Base-by-base conservation (phyloP, 2,329 filamentous ascomycete genomes). In the Alternaria gaisen region DNA sequence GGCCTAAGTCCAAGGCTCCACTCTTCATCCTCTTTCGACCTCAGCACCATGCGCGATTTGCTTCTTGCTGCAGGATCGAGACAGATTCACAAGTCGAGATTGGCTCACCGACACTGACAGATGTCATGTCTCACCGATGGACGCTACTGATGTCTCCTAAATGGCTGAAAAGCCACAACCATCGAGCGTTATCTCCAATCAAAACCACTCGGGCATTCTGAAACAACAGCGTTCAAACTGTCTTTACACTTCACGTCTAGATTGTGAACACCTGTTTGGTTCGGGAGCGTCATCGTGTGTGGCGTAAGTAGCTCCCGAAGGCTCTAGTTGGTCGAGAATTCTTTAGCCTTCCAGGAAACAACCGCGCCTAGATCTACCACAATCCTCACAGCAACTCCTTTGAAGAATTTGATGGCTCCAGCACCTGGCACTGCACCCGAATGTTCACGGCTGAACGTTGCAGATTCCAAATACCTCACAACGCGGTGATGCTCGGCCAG, bases 21-120 rank as follows among this genome's bases (percentile, higher is more conserved):
- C 46, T 38, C 46, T 16, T 16, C 20, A 38, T 12, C 46, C 46
- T 48, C 46, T 48, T 34, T 48, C 46, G 12, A 32, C 11, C 30
- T 50, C 46, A 50, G 46, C 46, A 38, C 32, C 32, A 36, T 36
- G 46, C 46, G 34, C 46, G 18, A 36, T 38, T 50, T 38, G 32
- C 46, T 36, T 50, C 46, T 50, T 50, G 46, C 46, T 50, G 46
- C 46, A 26, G 30, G 32, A 36, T 36, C 32, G 46, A 50, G 46
- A 50, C 46, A 36, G 18, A 34, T 36, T 34, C 30, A 48, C 12
- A 50, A 16, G 32, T 50, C 32, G 34, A 36, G 46, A 50, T 38
- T 50, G 32, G 46, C 46, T 50, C 46, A 50, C 32, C 14, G 46
- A 38, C 46, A 10, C 46, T 50, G 46, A 36, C 46, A 50, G 30